phyloP scores from a whole-genome alignment of 2,329 filamentous ascomycete genomes.

The Colletotrichum cuscutae region DNA sequence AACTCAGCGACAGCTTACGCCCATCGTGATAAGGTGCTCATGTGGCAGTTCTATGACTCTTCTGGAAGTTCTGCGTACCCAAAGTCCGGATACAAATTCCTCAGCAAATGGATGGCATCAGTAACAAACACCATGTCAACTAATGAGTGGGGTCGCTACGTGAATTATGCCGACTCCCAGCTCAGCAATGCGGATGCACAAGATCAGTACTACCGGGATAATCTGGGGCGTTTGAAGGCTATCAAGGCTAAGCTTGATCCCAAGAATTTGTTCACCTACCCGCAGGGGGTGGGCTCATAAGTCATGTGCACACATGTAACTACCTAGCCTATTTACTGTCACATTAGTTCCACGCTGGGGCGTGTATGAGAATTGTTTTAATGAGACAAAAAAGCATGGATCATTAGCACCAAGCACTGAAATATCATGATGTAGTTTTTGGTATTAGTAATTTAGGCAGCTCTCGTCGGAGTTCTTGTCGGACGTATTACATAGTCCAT shows the following conservation, averaged over 20 bases:
- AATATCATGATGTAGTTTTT: too few species aligned
- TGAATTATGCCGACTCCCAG: conserved; percentile 64
- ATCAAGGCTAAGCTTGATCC: conserved; percentile 54
- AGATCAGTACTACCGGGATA: conserved; percentile 58
- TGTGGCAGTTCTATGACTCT: conserved; percentile 61
- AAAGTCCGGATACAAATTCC: conserved; percentile 47
- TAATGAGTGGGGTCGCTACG: conserved; percentile 58
- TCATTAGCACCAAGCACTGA: not conserved
- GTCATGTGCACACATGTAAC: not conserved
- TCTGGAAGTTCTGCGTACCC: conserved; percentile 44
- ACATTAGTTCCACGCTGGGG: not conserved
- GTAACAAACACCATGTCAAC: conserved; percentile 47
- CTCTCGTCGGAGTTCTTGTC: not conserved
- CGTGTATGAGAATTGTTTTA: not conserved
- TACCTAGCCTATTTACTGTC: not conserved
- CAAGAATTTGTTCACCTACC: conserved; percentile 53
- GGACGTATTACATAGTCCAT: not conserved
- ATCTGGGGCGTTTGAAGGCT: conserved; percentile 46
- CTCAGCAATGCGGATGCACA: conserved; percentile 58
- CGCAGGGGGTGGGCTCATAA: conserved; percentile 40
- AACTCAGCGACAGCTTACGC: conserved; percentile 47
- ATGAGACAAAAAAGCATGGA: not conserved
- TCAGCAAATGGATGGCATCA: conserved; percentile 52
- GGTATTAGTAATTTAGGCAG: not conserved
- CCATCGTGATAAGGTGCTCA: conserved; percentile 57